Evolutionary conservation across 148 eudicot species (phyloP).

Genomic region (Camellia granthamiana): DNA sequence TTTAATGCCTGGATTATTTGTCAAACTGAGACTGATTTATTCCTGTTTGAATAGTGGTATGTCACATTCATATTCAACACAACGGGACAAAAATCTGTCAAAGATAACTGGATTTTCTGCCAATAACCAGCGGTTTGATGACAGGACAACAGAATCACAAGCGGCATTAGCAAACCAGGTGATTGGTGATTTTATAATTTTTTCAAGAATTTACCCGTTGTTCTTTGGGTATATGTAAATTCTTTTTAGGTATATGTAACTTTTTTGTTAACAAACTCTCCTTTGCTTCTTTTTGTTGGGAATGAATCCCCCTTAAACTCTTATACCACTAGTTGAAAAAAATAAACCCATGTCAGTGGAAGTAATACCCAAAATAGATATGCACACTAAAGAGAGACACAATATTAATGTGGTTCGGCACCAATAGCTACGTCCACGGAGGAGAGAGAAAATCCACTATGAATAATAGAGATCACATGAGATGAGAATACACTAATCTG

Average conservation of each 20-base stretch:
- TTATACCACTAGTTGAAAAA: no score
- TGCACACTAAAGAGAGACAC: no score
- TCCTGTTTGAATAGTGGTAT: conserved; percentile 44
- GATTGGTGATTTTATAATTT: conserved; percentile 29
- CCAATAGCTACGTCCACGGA: no score
- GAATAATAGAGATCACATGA: no score
- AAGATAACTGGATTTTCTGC: conserved; percentile 44
- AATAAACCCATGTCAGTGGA: no score
- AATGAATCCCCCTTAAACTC: no score
- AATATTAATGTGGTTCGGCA: no score
- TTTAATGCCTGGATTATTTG: neutral
- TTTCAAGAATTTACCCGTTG: neutral
- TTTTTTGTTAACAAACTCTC: neutral
- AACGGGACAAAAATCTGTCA: conserved; percentile 49
- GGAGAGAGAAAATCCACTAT: no score
- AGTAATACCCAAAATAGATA: no score
- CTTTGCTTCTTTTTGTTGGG: neutral
- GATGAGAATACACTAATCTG: no score
- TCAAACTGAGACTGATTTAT: neutral
- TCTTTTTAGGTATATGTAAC: neutral
- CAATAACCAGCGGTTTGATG: conserved; percentile 46
- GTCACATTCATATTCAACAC: conserved; percentile 68
- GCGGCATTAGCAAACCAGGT: conserved; percentile 56
- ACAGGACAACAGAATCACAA: conserved; percentile 43
- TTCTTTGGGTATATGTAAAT: neutral